Evolutionary conservation across 2,329 filamentous ascomycete species (phyloP).

Genomic region (Talaromyces verruculosus): DNA sequence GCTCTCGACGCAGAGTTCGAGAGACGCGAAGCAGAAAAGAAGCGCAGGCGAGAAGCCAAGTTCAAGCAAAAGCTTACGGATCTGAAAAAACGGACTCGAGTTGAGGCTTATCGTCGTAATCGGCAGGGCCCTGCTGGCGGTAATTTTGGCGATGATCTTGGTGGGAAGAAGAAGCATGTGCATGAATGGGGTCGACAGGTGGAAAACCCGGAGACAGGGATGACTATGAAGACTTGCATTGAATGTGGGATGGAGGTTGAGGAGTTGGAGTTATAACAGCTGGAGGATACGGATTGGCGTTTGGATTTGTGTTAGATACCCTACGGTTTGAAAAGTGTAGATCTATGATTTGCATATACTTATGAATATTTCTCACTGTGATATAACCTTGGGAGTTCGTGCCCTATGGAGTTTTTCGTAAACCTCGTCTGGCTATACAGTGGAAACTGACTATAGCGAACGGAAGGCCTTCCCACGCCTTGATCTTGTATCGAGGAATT

Average conservation of each 20-base stretch:
- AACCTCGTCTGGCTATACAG: too few relatives aligned
- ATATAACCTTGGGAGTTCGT: too few relatives aligned
- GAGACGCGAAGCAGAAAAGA: conserved; percentile 73
- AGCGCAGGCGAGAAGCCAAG: conserved; percentile 82
- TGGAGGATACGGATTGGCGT: background rate
- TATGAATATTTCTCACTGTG: background rate
- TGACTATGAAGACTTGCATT: conserved; percentile 68
- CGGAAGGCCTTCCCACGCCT: too few relatives aligned
- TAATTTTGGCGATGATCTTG: conserved; percentile 75
- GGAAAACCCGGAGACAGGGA: conserved; percentile 57
- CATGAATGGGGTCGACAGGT: conserved; percentile 76
- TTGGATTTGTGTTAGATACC: conserved; percentile 14
- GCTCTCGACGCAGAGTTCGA: conserved; percentile 87
- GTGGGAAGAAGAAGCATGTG: conserved; percentile 69
- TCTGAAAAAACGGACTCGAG: conserved; percentile 87
- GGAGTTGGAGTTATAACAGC: conserved; percentile 59
- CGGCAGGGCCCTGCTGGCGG: conserved; percentile 52
- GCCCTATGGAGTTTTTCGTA: too few relatives aligned
- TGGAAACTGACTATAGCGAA: too few relatives aligned
- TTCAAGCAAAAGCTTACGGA: conserved; percentile 87
- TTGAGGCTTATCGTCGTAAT: conserved; percentile 81
- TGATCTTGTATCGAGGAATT: too few relatives aligned
- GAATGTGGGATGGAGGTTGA: conserved; percentile 69
- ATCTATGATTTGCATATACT: background rate
- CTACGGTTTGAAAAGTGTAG: background rate